These are phyloP conservation scores for Alternaria metachromatica DNA, from an alignment of 2,329 filamentous ascomycete genomes.

Conservation along the genomic window DNA sequence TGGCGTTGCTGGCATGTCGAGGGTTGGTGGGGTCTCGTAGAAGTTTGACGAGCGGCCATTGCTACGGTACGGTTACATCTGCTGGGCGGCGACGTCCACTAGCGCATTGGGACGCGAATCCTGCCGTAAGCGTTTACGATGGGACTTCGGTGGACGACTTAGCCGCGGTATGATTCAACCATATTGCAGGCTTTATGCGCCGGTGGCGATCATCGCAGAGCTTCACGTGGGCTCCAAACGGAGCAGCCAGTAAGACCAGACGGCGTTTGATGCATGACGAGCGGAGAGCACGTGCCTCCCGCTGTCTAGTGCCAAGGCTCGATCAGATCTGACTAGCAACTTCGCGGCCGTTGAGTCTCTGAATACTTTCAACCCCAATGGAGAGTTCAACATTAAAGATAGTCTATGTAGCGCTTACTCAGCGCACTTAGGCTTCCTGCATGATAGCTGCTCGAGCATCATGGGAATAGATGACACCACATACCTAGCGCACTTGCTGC, in stretches of 20 bases:
- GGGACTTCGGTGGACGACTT: conserved; percentile 19
- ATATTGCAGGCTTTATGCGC: conserved; percentile 26
- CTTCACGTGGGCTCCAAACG: conserved; percentile 4
- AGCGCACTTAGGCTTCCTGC: not conserved
- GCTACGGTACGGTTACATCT: conserved; percentile 44
- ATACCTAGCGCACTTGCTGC: conserved; percentile 20
- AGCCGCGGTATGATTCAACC: conserved; percentile 35
- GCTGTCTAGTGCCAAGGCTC: conserved; percentile 8
- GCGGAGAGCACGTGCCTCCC: conserved; percentile 18
- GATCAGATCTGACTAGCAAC: not conserved
- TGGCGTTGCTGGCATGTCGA: conserved; percentile 33
- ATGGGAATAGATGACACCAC: conserved; percentile 15
- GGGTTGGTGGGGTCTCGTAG: conserved; percentile 35
- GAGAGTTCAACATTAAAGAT: not conserved
- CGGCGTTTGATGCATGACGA: conserved; percentile 8
- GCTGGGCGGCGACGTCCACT: conserved; percentile 28
- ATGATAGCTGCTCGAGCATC: conserved; percentile 4
- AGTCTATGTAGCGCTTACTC: not conserved
- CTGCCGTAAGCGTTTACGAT: conserved; percentile 21
- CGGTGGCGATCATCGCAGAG: conserved; percentile 13
- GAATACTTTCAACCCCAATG: not conserved
- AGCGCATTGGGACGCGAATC: conserved; percentile 23
- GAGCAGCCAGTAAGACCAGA: conserved; percentile 10
- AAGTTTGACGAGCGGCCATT: conserved; percentile 29
- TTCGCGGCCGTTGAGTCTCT: not conserved